Conservation (phyloP, 2,329 filamentous ascomycete genomes). For the Colletotrichum eleusines region DNA sequence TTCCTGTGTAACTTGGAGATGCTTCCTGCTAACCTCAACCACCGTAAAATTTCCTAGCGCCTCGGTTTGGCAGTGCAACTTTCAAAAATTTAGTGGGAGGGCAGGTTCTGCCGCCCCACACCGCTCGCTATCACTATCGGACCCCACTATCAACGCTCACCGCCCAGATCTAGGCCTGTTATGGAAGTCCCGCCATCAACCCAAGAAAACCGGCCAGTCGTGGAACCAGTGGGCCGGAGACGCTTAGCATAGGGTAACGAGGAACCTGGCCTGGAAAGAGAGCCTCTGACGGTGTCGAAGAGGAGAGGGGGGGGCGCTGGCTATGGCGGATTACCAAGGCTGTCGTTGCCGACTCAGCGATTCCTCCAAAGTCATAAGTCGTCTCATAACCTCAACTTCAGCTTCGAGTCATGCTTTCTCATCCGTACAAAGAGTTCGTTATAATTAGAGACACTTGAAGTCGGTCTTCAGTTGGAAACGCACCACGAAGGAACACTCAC, state of each 20-base stretch:
- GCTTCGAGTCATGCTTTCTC: constrained; percentile 10
- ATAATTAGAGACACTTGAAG: not conserved
- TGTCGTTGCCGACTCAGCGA: constrained; percentile 23
- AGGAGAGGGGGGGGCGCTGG: too few relatives aligned
- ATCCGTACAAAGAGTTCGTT: not conserved
- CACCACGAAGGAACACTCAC: not conserved
- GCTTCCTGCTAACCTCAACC: constrained; percentile 20
- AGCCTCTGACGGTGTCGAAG: constrained; percentile 4
- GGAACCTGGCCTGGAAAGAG: not conserved
- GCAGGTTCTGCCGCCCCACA: constrained; percentile 36
- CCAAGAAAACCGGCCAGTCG: not conserved
- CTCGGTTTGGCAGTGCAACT: constrained; percentile 23
- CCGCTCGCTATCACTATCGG: constrained; percentile 36
- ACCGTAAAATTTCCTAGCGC: constrained; percentile 37
- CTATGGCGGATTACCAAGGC: constrained; percentile 25
- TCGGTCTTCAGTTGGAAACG: not conserved
- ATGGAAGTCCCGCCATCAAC: constrained; percentile 23
- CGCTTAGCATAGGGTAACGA: constrained; percentile 17
- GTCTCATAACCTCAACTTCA: constrained; percentile 13
- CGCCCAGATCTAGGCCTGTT: constrained; percentile 21
- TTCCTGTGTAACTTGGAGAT: constrained; percentile 1
- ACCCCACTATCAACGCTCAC: constrained; percentile 25
- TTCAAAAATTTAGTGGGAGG: constrained; percentile 44
- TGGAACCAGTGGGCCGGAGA: constrained; percentile 29
- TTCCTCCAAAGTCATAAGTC: constrained; percentile 4